Evolutionary conservation across 2,329 filamentous ascomycete genomes (phyloP).

Genomic region (Calonectria henricotiae): DNA sequence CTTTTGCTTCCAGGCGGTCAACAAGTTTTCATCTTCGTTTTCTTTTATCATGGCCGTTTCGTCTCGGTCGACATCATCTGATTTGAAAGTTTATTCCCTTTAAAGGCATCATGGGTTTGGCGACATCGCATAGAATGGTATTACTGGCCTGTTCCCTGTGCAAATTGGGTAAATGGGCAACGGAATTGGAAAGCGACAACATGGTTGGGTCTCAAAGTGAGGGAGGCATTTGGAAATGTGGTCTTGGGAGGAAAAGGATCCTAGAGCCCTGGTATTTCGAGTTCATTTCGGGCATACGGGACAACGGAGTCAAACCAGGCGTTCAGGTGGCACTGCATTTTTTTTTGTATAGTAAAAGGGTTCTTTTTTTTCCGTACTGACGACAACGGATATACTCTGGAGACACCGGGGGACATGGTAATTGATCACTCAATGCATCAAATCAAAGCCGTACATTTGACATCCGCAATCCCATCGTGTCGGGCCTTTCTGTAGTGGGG

Average conservation of each 20-base stretch:
- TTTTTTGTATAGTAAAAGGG: neutral
- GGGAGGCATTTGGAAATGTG: slow-evolving; percentile 10
- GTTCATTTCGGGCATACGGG: neutral
- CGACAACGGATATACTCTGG: slow-evolving; percentile 10
- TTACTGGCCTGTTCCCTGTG: neutral
- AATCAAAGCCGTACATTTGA: neutral
- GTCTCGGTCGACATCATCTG: neutral
- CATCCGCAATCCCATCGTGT: neutral
- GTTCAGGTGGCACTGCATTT: slow-evolving; percentile 5
- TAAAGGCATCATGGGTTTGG: neutral
- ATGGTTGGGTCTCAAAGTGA: slow-evolving; percentile 1
- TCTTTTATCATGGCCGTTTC: neutral
- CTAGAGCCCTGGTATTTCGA: neutral
- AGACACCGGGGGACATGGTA: neutral
- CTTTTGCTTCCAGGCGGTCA: neutral
- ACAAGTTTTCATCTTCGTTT: neutral
- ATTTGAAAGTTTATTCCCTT: neutral
- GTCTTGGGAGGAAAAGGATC: neutral
- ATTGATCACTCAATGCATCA: slow-evolving; percentile 2
- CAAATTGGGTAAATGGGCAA: slow-evolving; percentile 16
- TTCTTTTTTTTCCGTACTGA: neutral
- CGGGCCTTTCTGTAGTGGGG: neutral
- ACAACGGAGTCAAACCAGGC: neutral
- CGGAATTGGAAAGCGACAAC: slow-evolving; percentile 4
- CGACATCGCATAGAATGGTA: slow-evolving; percentile 13